phyloP scores from a whole-genome alignment of 148 eudicot species.

The Camellia granthamiana region DNA sequence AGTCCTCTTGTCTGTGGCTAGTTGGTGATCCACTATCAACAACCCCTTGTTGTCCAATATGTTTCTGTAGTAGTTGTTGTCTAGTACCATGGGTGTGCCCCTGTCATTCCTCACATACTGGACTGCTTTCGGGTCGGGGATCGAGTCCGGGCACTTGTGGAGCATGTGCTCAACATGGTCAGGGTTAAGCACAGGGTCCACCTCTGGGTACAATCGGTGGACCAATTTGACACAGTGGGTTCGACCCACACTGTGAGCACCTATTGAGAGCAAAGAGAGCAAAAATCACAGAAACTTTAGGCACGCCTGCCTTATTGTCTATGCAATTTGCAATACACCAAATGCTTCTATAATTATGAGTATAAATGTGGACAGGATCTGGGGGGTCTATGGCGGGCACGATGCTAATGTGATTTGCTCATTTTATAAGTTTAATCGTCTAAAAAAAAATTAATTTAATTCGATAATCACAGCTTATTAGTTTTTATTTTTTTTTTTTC shows the following conservation, averaged over 20 bases:
- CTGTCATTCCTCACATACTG: conserved; percentile 97
- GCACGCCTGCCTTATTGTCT: not conserved
- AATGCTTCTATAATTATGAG: not conserved
- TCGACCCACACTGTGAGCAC: conserved; percentile 94
- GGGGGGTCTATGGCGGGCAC: too few species aligned
- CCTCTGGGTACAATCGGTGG: conserved; percentile 89
- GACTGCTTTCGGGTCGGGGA: conserved; percentile 95
- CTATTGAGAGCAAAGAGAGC: conserved; percentile 24
- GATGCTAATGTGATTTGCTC: too few species aligned
- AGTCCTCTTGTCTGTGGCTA: conserved; percentile 82
- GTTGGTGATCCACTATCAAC: conserved; percentile 85
- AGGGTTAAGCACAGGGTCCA: conserved; percentile 77
- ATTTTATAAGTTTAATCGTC: too few species aligned
- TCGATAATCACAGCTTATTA: too few species aligned
- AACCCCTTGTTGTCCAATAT: conserved; percentile 94
- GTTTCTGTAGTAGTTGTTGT: conserved; percentile 97
- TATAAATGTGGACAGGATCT: not conserved
- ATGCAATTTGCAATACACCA: not conserved
- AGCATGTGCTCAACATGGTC: conserved; percentile 95
- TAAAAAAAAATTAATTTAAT: too few species aligned
- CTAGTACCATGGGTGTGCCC: conserved; percentile 97
- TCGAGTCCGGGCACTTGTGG: conserved; percentile 81
- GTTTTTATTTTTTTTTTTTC: too few species aligned
- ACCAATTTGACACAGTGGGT: conserved; percentile 94
- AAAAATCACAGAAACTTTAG: not conserved